These are phyloP conservation scores for Excoecaria cochinchinensis DNA, from an alignment of 345 rosid genomes.

Conservation along the genomic window DNA sequence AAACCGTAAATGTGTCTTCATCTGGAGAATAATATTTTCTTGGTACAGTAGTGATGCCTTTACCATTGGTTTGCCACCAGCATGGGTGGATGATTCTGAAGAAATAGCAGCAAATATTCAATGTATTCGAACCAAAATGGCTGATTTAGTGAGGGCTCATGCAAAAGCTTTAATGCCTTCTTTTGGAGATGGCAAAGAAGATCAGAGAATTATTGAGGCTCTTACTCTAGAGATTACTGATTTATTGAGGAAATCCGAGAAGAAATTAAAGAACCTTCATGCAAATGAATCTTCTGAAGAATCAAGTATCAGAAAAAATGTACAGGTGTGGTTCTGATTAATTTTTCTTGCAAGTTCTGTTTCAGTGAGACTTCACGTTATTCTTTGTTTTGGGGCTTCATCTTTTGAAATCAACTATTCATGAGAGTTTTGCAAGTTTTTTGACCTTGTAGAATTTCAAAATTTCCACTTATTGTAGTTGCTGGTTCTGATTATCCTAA, in stretches of 20 bases:
- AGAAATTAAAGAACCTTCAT: constrained; percentile 64
- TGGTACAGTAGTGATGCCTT: constrained; percentile 67
- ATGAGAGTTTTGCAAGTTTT: background rate
- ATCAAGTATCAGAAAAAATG: constrained; percentile 89
- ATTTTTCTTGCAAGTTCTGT: background rate
- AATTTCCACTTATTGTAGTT: background rate
- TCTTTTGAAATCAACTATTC: background rate
- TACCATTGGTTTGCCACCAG: constrained; percentile 83
- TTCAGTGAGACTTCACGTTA: background rate
- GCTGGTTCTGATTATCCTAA: background rate
- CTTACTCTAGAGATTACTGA: constrained; percentile 76
- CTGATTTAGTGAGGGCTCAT: constrained; percentile 77
- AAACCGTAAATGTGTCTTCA: background rate
- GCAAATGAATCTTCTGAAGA: constrained; percentile 77
- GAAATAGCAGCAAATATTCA: constrained; percentile 77
- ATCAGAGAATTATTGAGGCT: constrained; percentile 68
- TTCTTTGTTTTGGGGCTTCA: background rate
- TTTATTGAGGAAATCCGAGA: constrained; percentile 77
- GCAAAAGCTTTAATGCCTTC: constrained; percentile 96
- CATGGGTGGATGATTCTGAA: constrained; percentile 92
- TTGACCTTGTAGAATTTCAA: background rate
- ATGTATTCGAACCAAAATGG: constrained; percentile 63
- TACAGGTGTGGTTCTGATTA: constrained; percentile 54
- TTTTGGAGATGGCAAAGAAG: constrained; percentile 92
- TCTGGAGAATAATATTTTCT: constrained; percentile 5